Percentiles rank a stretch among this genome's conserved stretches.
Evolutionary conservation across 106 monocot species (phyloP).

Genomic region (Dioscorea alata): DNA sequence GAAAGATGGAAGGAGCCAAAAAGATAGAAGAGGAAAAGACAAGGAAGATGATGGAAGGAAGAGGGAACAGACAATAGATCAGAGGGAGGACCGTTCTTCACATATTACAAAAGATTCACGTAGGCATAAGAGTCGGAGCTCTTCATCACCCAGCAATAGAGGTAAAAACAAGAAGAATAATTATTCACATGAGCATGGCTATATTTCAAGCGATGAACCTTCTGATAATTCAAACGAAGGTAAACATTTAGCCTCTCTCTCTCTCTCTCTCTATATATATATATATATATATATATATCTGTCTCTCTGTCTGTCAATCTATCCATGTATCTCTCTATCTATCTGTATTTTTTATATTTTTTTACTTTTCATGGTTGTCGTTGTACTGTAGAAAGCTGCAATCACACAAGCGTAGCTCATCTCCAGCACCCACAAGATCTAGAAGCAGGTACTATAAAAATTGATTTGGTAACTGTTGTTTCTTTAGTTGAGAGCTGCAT

Average conservation of each 20-base stretch:
- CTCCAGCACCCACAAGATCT: conserved; percentile 53
- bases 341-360: not conserved
- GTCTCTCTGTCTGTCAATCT: not conserved
- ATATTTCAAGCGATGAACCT: conserved; percentile 51
- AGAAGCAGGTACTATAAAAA: conserved; percentile 43
- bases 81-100: conserved; percentile 34
- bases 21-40: conserved; percentile 36
- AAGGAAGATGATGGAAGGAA: conserved; percentile 25
- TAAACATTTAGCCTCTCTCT: conserved; percentile 4
- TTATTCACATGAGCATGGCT: conserved; percentile 22
- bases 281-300: too few species aligned
- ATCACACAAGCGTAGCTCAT: conserved; percentile 30
- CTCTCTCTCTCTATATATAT: not conserved
- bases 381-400: conserved; percentile 41
- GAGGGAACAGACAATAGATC: conserved; percentile 24
- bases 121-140: conserved; percentile 30
- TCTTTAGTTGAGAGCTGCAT: not conserved
- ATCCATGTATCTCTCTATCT: not conserved
- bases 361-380: conserved; percentile 6
- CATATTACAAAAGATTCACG: conserved; percentile 20
- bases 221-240: conserved; percentile 55
- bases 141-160: conserved; percentile 50
- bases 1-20: conserved; percentile 30
- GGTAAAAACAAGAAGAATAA: conserved; percentile 38
- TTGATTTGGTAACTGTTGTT: not conserved